Base-by-base conservation (phyloP, 1,139 yeast genomes). In the Candida sojae region DNA sequence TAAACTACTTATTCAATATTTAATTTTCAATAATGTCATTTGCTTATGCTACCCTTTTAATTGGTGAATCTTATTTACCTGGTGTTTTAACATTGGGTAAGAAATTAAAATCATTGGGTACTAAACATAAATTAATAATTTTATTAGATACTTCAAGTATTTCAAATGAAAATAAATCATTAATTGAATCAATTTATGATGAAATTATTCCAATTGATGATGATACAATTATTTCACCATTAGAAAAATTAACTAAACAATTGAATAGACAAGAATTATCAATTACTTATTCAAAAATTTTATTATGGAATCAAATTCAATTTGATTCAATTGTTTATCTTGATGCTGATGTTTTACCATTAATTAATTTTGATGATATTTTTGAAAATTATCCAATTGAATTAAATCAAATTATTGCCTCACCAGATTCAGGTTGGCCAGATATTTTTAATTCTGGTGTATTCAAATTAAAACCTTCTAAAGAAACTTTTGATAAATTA, bases 351-450 rank as follows among this genome's bases (percentile, higher is more conserved):
- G 62, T 68, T 5, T 59, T 68, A 44, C 68, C 71, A 5, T 53
- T 68, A 46, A 50, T 53, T 43, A 52, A 53, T 29, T 55, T 67
- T 35, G 71, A 66, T 50, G 55, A 52, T 25, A 55, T 68, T 38
- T 64, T 68, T 48, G 66, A 57, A 2, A 45, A 46, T 11, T 56
- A 53, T 44, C 56, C 51, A 6, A 37, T 62, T 12, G 46, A 39
- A 4, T 46, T 52, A 1, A 44, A 47, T 11, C 57, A 59, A 47
- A 54, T 68, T 29, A 67, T 55, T 5, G 71, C 71, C 5, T 55
- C 66, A 31, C 69, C 71, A 6, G 73, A 68, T 48, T 60, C 69
- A 8, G 73, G 73, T n/a, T 67, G 73, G 71, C 73, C 73, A 9
- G 73, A 68, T 53, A 65, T 65, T 43, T 68, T 67, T 56, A 68